These are phyloP conservation scores for Pseudogymnoascus sp. DNA, from an alignment of 2,329 filamentous ascomycete genomes.

Conservation along the genomic window DNA sequence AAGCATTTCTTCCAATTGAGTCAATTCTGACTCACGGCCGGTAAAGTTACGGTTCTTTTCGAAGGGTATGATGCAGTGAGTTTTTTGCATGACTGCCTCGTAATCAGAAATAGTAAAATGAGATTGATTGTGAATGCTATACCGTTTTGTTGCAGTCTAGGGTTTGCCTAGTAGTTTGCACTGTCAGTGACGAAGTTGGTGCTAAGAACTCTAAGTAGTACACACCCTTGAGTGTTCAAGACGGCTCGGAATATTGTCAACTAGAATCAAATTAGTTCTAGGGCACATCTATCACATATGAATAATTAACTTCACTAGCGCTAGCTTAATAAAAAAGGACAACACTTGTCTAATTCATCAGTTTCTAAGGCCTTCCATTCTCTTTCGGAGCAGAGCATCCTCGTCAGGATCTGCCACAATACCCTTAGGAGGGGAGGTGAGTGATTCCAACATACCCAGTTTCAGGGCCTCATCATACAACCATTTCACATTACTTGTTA, in stretches of 20 bases:
- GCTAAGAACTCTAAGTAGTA: neutral
- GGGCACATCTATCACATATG: neutral
- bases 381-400: neutral
- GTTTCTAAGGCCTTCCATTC: neutral
- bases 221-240: neutral
- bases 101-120: neutral
- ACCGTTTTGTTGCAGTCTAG: neutral
- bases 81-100: neutral
- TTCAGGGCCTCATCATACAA: neutral
- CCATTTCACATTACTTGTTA: neutral
- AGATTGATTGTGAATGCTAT: neutral
- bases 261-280: neutral
- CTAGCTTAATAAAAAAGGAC: neutral
- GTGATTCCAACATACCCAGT: neutral
- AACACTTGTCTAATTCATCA: neutral
- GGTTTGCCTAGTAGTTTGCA: neutral
- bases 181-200: neutral
- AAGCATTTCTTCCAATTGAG: slow-evolving; percentile 25
- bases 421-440: neutral
- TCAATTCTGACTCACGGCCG: slow-evolving; percentile 21
- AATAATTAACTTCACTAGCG: neutral
- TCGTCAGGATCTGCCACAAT: neutral
- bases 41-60: slow-evolving; percentile 22
- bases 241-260: neutral
- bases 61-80: slow-evolving; percentile 13